Conservation (phyloP, 805 yeast genomes). For the Ogataea salicorniae region DNA sequence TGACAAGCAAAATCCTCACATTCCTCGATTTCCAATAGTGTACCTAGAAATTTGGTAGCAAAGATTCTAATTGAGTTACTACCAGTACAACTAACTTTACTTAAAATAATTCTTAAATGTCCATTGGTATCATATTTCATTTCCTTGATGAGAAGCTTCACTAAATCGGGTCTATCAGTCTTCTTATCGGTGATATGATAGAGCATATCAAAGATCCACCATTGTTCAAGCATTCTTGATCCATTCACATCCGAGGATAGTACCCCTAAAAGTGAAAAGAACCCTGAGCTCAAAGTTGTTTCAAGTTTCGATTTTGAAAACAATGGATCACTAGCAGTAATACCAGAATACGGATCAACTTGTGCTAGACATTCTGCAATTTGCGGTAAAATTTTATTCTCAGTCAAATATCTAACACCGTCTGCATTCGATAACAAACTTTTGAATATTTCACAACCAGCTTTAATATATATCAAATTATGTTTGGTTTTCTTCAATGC, state of each 20-base stretch:
- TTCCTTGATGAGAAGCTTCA: slow-evolving; percentile 52
- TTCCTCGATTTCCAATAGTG: slow-evolving; percentile 30
- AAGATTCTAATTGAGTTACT: slow-evolving; percentile 46
- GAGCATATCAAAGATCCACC: slow-evolving; percentile 81
- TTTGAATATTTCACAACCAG: slow-evolving; percentile 72
- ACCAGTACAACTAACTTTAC: slow-evolving; percentile 57
- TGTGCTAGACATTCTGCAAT: slow-evolving; percentile 86
- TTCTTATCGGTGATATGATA: slow-evolving; percentile 60
- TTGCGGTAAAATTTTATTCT: slow-evolving; percentile 79
- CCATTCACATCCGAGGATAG: slow-evolving; percentile 61
- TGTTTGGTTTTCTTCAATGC: slow-evolving; percentile 43
- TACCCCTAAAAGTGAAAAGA: slow-evolving; percentile 72
- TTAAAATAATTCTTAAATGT: slow-evolving; percentile 63
- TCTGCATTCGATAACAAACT: slow-evolving; percentile 55
- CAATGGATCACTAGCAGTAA: slow-evolving; percentile 67
- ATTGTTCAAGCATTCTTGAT: slow-evolving; percentile 60
- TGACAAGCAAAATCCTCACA: slow-evolving; percentile 46
- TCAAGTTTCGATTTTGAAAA: slow-evolving; percentile 57
- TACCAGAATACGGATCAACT: slow-evolving; percentile 73
- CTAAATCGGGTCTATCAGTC: slow-evolving; percentile 50
- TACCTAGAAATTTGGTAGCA: slow-evolving; percentile 51
- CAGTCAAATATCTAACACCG: slow-evolving; percentile 62
- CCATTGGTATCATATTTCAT: slow-evolving; percentile 51
- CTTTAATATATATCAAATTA: slow-evolving; percentile 54
- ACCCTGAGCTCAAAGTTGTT: slow-evolving; percentile 67